Evolutionary conservation across 352 stramenopile species (phyloP), one percentile per base, ranked within the genome.

Genomic region (Thalassiosira ordinaria): DNA sequence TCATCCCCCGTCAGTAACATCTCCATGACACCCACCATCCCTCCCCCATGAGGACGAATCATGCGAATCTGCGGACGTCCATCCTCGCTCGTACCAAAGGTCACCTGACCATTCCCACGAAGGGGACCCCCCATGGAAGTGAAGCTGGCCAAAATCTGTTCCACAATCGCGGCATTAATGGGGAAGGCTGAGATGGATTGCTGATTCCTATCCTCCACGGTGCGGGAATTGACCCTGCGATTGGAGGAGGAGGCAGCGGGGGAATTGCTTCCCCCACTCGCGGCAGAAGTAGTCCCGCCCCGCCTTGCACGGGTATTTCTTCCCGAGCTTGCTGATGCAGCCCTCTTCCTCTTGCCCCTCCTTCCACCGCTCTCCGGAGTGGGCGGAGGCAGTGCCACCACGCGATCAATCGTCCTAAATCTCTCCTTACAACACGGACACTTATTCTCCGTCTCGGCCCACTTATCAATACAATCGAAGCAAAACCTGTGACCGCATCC

Each of bases 401-500:
- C 75, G 14, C 67, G 66, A 26, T 83, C 67, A 27, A 83, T 83
- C 3, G 52, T 74, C 7, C 20, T 20, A 52, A 83, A 83, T 0
- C 75, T 22, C 14, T 29, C 11, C 44, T 83, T 83, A 47, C 75
- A 83, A 56, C 51, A 74, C n/a, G 75, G 75, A 52, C 75, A 83
- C 24, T 44, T 69, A 59, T 83, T 83, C 46, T 83, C 75, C 29
- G 67, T 83, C 7, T 46, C 31, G 1, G 75, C 75, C 75, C 75
- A 83, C 29, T 53, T 55, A 41, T 83, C 75, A 53, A 83, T 83
- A 44, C 75, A 83, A 66, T 78, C 75, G 55, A 83, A 83, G 68
- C 75, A 83, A 44, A 83, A 83, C 33, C 47, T 47, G 37, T 83
- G 75, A 31, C 29, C 67, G 37, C 75, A 83, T 22, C 61, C 67